Evolutionary conservation across 2,329 filamentous ascomycete species (phyloP).

Genomic region (Aspergillus sp.): DNA sequence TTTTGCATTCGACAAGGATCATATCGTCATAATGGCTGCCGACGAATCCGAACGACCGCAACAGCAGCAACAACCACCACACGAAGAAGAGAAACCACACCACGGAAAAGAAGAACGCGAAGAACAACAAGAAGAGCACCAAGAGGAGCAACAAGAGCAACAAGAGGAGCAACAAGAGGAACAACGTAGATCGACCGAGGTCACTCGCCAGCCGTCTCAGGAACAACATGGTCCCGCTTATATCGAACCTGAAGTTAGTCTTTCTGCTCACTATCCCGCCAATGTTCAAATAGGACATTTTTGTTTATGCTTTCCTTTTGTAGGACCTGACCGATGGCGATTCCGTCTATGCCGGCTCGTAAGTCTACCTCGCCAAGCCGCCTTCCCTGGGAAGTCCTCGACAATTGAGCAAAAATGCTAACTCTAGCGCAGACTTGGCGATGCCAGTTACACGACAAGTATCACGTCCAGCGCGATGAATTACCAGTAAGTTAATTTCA

Average conservation of each 20-base stretch:
- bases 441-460: slow-evolving; percentile 31
- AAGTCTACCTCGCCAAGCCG: slow-evolving; percentile 9
- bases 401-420: background rate
- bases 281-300: background rate
- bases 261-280: background rate
- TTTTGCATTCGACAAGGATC: no score
- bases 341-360: slow-evolving; percentile 29
- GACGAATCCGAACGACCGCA: no score
- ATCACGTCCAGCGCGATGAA: slow-evolving; percentile 32
- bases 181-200: background rate
- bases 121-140: no score
- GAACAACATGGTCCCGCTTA: slow-evolving; percentile 8
- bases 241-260: slow-evolving; percentile 30
- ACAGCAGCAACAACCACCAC: no score
- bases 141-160: background rate
- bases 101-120: no score
- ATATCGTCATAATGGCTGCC: no score
- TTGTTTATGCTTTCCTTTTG: background rate
- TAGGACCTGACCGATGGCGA: slow-evolving; percentile 26
- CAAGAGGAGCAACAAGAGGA: background rate
- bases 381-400: background rate
- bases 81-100: no score
- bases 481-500: slow-evolving; percentile 26
- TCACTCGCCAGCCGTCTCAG: background rate
- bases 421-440: slow-evolving; percentile 19